A percentile compares a stretch with the other conserved stretches of the same genome.
These are phyloP conservation scores for Dichotomocladium elegans DNA, from an alignment of 371 early-diverging fungal species.

Conservation along the genomic window DNA sequence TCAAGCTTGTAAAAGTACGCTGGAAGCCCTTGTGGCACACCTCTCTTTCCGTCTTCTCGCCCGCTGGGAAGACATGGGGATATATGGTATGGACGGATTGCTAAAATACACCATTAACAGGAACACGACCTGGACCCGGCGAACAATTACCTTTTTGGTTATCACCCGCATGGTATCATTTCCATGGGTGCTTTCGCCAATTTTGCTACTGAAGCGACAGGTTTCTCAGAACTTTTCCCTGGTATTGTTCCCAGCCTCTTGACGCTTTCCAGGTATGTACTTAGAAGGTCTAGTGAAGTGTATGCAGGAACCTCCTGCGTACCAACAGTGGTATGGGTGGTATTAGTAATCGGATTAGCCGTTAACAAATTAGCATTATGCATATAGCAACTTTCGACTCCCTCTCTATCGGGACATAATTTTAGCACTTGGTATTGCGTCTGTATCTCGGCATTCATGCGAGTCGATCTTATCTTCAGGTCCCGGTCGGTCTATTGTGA, in stretches of 20 bases:
- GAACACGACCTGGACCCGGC: constrained; percentile 72
- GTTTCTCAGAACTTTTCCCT: constrained; percentile 62
- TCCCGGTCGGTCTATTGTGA: constrained; percentile 74
- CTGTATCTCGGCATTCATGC: constrained; percentile 74
- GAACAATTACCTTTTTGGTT: constrained; percentile 75
- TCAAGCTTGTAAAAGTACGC: constrained; percentile 61
- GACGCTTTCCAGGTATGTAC: constrained; percentile 40
- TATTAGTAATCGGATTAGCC: background rate
- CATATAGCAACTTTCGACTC: constrained; percentile 53
- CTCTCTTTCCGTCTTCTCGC: too few relatives aligned
- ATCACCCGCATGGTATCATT: constrained; percentile 85
- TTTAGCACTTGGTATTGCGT: constrained; percentile 67
- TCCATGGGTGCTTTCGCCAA: constrained; percentile 78
- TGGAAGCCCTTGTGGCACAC: background rate
- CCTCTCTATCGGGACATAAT: constrained; percentile 77
- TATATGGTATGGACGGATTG: background rate
- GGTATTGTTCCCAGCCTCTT: constrained; percentile 63
- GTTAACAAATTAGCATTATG: background rate
- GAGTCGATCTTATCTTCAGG: constrained; percentile 69
- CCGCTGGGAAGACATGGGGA: too few relatives aligned
- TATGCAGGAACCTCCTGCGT: too few relatives aligned
- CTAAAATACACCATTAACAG: too few relatives aligned
- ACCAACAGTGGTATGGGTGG: background rate
- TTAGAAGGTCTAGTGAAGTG: background rate
- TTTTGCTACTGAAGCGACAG: constrained; percentile 74